phyloP scores from a whole-genome alignment of 164 flowering plant genomes.

The Taxillus chinensis region DNA sequence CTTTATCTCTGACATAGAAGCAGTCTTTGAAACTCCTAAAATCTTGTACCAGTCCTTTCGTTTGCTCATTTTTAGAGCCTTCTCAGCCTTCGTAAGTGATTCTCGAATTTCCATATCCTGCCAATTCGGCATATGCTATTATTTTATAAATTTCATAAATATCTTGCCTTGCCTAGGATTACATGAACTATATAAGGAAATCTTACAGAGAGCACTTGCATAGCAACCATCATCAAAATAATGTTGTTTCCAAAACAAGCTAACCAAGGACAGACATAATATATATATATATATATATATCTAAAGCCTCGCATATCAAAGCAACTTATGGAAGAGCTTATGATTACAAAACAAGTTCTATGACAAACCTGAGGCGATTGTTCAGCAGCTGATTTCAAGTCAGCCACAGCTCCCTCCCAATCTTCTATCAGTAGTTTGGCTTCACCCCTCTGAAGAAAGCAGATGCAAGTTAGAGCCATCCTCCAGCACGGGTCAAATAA shows the following conservation, averaged over 20 bases:
- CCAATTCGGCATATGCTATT: not conserved
- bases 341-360: not conserved
- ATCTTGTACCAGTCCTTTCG: slow-evolving; percentile 98
- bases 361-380: slow-evolving; percentile 83
- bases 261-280: too few species aligned
- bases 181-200: too few species aligned
- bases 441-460: slow-evolving; percentile 80
- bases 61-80: slow-evolving; percentile 82
- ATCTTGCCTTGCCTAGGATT: too few species aligned
- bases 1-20: slow-evolving; percentile 71
- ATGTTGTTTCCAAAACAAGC: too few species aligned
- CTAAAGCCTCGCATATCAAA: too few species aligned
- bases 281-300: too few species aligned
- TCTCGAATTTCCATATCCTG: slow-evolving; percentile 89
- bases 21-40: slow-evolving; percentile 74
- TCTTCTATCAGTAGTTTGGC: slow-evolving; percentile 89
- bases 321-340: too few species aligned
- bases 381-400: slow-evolving; percentile 81
- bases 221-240: too few species aligned
- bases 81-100: slow-evolving; percentile 76
- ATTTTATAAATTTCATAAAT: not conserved
- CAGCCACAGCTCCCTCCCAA: slow-evolving; percentile 96
- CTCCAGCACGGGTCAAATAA: too few species aligned
- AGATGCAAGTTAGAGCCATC: not conserved
- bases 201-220: too few species aligned